phyloP scores from a whole-genome alignment of 129 eudicot genomes.

The sunflower (Helianthus annuus) region HanXRQr2.0-SUNRISE NC_035435.2:147037208-147037707 shows the following conservation, averaged over 20 bases:
- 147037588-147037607: too few species aligned
- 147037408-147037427: background rate
- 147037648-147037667: background rate
- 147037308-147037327: constrained; percentile 19
- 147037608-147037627: background rate
- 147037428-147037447: background rate
- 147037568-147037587: too few species aligned
- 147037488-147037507: background rate
- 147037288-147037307: constrained; percentile 5
- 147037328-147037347: constrained; percentile 6
- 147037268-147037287: constrained; percentile 69
- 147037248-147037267: constrained; percentile 80
- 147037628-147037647: background rate
- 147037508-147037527: background rate
- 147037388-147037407: background rate
- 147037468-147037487: background rate
- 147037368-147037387: background rate
- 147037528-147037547: background rate
- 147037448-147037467: background rate
- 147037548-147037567: too few species aligned
- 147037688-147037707: background rate
- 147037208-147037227: constrained; percentile 50
- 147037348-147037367: background rate
- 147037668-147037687: background rate
- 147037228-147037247: constrained; percentile 71